Percentiles rank a stretch among this genome's conserved stretches.
phyloP scores from a whole-genome alignment of 2,329 filamentous ascomycete genomes.

The Leptodontidium sp. region DNA sequence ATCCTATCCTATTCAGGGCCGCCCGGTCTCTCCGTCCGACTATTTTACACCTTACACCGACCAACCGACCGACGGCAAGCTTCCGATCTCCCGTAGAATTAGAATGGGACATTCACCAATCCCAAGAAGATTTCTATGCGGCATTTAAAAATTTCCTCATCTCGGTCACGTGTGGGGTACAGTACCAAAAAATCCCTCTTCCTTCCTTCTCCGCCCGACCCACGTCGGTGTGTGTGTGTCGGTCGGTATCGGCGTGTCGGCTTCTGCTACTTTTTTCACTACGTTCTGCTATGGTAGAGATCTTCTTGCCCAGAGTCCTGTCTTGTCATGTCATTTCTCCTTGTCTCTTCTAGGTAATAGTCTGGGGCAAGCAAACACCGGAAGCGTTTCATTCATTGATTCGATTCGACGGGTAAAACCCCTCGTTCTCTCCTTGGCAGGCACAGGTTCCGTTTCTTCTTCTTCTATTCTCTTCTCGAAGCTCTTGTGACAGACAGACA shows the following conservation, averaged over 20 bases:
- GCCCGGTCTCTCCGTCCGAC: slow-evolving; percentile 14
- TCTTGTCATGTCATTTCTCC: too few species aligned
- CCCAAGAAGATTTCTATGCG: slow-evolving; percentile 18
- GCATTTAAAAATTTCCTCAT: slow-evolving; percentile 18
- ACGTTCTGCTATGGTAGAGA: not conserved
- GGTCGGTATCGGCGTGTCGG: not conserved
- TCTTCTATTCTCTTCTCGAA: slow-evolving; percentile 5
- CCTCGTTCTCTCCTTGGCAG: slow-evolving; percentile 4
- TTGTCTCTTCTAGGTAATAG: too few species aligned
- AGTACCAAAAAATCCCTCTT: not conserved
- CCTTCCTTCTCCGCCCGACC: not conserved
- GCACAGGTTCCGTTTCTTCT: not conserved
- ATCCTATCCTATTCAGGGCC: not conserved
- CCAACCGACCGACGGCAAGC: not conserved
- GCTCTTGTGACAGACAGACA: not conserved
- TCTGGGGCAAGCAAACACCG: too few species aligned
- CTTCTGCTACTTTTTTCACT: not conserved
- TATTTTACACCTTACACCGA: not conserved
- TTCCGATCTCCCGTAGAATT: too few species aligned
- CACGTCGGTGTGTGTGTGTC: not conserved
- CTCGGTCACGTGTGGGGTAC: not conserved
- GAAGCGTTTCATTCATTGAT: not conserved
- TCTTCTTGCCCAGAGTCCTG: too few species aligned
- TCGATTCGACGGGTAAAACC: not conserved
- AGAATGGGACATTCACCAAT: not conserved